Percentiles rank a stretch among this genome's conserved stretches.
Evolutionary conservation across 345 rosid species (phyloP).

Genomic region (Arabidopsis arenosa): DNA sequence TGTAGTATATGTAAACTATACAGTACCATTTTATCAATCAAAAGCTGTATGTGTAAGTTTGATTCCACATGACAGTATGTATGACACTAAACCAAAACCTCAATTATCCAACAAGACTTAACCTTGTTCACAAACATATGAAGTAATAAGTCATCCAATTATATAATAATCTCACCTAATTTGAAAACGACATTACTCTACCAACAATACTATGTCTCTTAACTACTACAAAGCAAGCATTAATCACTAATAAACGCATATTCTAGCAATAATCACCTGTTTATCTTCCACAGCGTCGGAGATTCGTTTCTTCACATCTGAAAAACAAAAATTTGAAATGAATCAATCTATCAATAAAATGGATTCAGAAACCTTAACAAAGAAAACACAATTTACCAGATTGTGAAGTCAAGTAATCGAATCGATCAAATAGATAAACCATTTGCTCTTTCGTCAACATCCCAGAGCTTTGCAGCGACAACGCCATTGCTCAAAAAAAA

Average conservation of each 20-base stretch:
- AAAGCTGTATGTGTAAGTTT: too few relatives aligned
- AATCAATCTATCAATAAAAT: not conserved
- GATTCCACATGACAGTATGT: too few relatives aligned
- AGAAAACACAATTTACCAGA: conserved; percentile 53
- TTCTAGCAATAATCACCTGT: conserved; percentile 50
- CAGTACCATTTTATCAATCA: too few relatives aligned
- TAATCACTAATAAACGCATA: not conserved
- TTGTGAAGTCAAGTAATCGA: conserved; percentile 62
- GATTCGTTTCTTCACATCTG: conserved; percentile 82
- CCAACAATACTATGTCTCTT: not conserved
- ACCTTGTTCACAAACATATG: not conserved
- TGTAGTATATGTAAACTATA: not conserved
- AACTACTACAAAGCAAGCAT: not conserved
- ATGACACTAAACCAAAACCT: not conserved
- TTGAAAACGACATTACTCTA: conserved; percentile 30
- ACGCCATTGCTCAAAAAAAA: conserved; percentile 14
- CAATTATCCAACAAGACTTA: not conserved
- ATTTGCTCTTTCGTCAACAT: conserved; percentile 72
- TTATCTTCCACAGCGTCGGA: conserved; percentile 77
- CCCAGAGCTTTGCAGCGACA: conserved; percentile 54
- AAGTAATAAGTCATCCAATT: too few relatives aligned
- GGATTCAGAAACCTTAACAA: not conserved
- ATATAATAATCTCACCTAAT: not conserved
- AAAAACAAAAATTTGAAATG: not conserved
- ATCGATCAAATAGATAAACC: conserved; percentile 72